These are phyloP conservation scores for Phytophthora colocasiae DNA, from an alignment of 352 stramenopile genomes.

Conservation along the genomic window DNA sequence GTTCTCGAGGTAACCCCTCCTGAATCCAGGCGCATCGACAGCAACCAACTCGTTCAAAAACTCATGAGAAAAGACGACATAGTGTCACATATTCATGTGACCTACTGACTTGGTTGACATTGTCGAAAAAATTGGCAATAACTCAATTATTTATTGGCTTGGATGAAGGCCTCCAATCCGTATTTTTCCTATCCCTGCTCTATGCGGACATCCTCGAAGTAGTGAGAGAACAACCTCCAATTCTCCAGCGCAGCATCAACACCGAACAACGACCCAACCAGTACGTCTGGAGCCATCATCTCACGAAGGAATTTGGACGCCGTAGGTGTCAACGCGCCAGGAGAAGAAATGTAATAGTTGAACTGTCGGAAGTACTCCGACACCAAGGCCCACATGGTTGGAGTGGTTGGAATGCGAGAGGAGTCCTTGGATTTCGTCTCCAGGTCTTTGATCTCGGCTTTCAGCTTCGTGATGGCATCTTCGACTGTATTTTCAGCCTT, in stretches of 20 bases:
- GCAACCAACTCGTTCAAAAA: too few species aligned
- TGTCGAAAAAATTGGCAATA: too few species aligned
- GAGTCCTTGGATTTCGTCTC: not conserved
- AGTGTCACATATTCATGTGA: too few species aligned
- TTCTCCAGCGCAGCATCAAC: conserved; percentile 2
- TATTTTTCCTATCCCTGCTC: too few species aligned
- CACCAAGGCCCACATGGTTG: conserved; percentile 1
- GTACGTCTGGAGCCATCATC: conserved; percentile 1
- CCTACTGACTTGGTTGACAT: too few species aligned
- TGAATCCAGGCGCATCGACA: too few species aligned
- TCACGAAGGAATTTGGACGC: conserved; percentile 2
- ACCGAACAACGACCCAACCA: not conserved
- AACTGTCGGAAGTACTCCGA: conserved; percentile 19
- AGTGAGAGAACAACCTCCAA: conserved; percentile 4
- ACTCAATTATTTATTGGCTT: too few species aligned
- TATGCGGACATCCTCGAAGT: not conserved
- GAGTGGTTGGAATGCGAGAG: not conserved
- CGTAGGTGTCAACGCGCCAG: not conserved
- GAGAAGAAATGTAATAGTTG: conserved; percentile 9
- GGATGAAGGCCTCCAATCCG: too few species aligned
- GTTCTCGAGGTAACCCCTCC: too few species aligned
- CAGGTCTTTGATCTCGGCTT: conserved; percentile 5
- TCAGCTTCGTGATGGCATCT: not conserved
- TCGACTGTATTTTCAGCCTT: not conserved
- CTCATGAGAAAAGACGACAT: too few species aligned